Evolutionary conservation across 371 early-diverging fungal species (phyloP).

Genomic region (Mortierella sp.): DNA sequence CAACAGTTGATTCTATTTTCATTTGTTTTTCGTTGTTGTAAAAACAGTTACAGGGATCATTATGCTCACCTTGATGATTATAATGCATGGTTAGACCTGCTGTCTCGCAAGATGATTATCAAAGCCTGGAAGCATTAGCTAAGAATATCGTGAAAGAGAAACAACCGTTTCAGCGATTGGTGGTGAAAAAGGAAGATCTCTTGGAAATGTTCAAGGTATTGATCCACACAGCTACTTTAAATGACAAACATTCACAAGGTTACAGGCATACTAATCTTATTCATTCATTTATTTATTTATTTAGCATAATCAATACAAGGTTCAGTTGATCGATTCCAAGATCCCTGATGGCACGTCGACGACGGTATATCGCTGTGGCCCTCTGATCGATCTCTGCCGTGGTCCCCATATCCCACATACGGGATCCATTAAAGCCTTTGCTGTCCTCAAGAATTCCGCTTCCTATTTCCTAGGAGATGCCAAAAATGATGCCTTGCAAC

Average conservation of each 20-base stretch:
- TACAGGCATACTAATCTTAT: background rate
- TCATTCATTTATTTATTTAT: too few relatives aligned
- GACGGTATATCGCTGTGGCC: slow-evolving; percentile 98
- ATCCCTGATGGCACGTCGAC: slow-evolving; percentile 94
- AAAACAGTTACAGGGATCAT: background rate
- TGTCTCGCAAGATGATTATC: slow-evolving; percentile 90
- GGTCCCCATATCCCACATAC: slow-evolving; percentile 99
- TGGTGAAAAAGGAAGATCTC: slow-evolving; percentile 91
- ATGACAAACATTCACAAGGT: too few relatives aligned
- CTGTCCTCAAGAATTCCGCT: slow-evolving; percentile 97
- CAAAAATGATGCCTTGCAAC: slow-evolving; percentile 97
- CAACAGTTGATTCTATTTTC: background rate
- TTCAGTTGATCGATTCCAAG: slow-evolving; percentile 91
- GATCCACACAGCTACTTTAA: too few relatives aligned
- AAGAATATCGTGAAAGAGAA: slow-evolving; percentile 94
- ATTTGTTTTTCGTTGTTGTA: too few relatives aligned
- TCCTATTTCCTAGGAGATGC: slow-evolving; percentile 99
- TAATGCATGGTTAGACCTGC: background rate
- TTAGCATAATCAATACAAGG: slow-evolving; percentile 94
- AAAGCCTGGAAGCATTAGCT: slow-evolving; percentile 87
- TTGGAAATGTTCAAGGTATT: slow-evolving; percentile 94
- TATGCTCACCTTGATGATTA: slow-evolving; percentile 53
- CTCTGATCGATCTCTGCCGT: slow-evolving; percentile 97
- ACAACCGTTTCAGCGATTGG: slow-evolving; percentile 95
- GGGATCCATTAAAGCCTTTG: slow-evolving; percentile 94